phyloP scores from a whole-genome alignment of 176 grass and related monocot genomes.

The Rhipidocladum racemiflorum region DNA sequence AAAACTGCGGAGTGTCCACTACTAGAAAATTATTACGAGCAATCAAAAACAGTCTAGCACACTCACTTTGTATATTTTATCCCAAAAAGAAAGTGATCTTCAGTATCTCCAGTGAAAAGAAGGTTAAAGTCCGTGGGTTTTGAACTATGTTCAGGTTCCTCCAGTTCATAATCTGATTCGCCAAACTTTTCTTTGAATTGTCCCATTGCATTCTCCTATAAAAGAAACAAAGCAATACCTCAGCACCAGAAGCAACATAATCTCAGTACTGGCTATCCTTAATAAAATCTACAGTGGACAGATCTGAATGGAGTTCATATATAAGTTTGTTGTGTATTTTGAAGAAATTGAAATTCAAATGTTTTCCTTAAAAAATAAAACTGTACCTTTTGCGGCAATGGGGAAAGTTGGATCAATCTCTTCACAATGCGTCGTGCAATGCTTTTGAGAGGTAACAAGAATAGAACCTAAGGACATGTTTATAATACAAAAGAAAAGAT shows the following conservation, averaged over 20 bases:
- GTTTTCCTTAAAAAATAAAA: conserved; percentile 1
- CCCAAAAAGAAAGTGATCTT: conserved; percentile 87
- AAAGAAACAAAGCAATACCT: conserved; percentile 21
- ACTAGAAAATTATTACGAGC: conserved; percentile 16
- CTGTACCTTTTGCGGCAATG: conserved; percentile 67
- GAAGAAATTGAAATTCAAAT: conserved; percentile 1
- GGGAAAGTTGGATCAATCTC: conserved; percentile 84
- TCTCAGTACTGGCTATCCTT: not conserved
- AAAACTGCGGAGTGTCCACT: not conserved
- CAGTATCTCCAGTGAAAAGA: conserved; percentile 78
- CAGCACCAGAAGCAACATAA: conserved; percentile 28
- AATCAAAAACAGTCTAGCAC: not conserved
- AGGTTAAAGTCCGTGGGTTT: conserved; percentile 77
- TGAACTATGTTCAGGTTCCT: conserved; percentile 42
- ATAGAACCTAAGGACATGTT: conserved; percentile 59
- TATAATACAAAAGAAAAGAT: conserved; percentile 31
- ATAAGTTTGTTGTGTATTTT: not conserved
- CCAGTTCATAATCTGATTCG: conserved; percentile 61
- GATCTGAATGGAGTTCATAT: not conserved
- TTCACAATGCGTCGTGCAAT: conserved; percentile 77
- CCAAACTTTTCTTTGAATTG: conserved; percentile 73
- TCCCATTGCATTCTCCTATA: conserved; percentile 60
- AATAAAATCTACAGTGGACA: not conserved
- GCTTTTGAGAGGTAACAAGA: conserved; percentile 87
- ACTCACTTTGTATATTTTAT: conserved; percentile 93